Base-by-base conservation (phyloP, 1,284 basidiomycete genomes). In the Earliella scabrosa region DNA sequence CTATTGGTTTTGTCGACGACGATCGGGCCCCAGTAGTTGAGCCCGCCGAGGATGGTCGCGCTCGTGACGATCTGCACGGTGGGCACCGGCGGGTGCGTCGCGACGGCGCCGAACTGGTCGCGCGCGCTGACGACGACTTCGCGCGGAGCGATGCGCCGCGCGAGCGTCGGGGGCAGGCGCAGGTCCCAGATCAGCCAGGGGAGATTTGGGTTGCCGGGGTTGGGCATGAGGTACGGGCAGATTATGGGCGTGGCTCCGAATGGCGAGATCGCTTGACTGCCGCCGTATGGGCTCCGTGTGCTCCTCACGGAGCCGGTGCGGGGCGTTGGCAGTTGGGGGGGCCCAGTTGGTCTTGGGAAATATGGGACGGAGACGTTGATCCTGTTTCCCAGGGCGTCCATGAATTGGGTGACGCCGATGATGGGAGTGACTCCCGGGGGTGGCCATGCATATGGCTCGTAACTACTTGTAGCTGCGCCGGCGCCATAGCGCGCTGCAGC, bases 21-120 rank as follows among this genome's bases (percentile, higher is more conserved):
- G 53, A 78, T 67, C 14, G 71, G 67, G 3, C 70, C 68, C 71
- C 76, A 77, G 38, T 67, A 59, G 13, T 66, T 63, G 18, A 63
- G 61, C 24, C 52, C 21, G 3, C 21, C 41, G 58, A 64, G 63
- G 21, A 55, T 46, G 29, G 49, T 68, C 11, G 63, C 24, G 38
- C 65, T n/a, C n/a, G n/a, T n/a, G n/a, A n/a, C n/a, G n/a, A n/a
- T 61, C 46, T 70, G 71, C 1, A 62, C 58, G 40, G 78, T 65
- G 18, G 65, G 26, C 43, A 77, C 34, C 0, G 65, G 51, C 9
- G 71, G 71, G 34, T 51, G 52, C 6, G 73, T 72, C 48, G 69
- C 65, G 6, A 59, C 20, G n/a, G 71, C 39, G 2, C 32, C 52
- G 59, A 68, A 62, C 26, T 66, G 21, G 41, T 29, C 27, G 5